Evolutionary conservation across 2,329 filamentous ascomycete species (phyloP).

Genomic region (Teratosphaeria gauchensis): DNA sequence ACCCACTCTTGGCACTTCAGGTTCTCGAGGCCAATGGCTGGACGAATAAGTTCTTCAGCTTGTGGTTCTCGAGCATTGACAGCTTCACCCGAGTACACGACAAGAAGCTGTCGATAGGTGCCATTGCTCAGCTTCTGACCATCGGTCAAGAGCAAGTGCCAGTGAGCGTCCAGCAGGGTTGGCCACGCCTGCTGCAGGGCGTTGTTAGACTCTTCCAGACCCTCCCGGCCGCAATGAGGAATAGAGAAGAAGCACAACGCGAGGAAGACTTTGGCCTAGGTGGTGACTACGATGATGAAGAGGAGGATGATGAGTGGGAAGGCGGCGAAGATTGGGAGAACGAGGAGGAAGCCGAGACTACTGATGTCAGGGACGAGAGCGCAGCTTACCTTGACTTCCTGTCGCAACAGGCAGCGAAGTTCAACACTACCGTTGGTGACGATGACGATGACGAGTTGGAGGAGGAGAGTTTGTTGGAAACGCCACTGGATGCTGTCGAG

Average conservation of each 20-base stretch:
- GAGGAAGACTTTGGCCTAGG: slow-evolving; percentile 69
- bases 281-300: slow-evolving; percentile 63
- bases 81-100: slow-evolving; percentile 90
- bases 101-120: slow-evolving; percentile 95
- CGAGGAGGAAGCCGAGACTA: slow-evolving; percentile 53
- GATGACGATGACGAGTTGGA: slow-evolving; percentile 78
- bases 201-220: slow-evolving; percentile 88
- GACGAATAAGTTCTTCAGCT: slow-evolving; percentile 98
- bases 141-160: slow-evolving; percentile 75
- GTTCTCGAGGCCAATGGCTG: slow-evolving; percentile 84
- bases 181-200: slow-evolving; percentile 82
- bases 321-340: slow-evolving; percentile 57
- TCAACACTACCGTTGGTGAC: slow-evolving; percentile 46
- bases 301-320: slow-evolving; percentile 79
- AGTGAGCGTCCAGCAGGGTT: slow-evolving; percentile 84
- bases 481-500: slow-evolving; percentile 88
- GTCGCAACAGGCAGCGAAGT: slow-evolving; percentile 58
- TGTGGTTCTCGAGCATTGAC: slow-evolving; percentile 96
- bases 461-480: slow-evolving; percentile 86
- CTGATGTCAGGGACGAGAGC: slow-evolving; percentile 76
- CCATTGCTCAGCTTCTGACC: slow-evolving; percentile 76
- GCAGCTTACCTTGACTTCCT: slow-evolving; percentile 92
- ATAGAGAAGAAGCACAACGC: slow-evolving; percentile 83
- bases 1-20: slow-evolving; percentile 72
- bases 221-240: slow-evolving; percentile 76